Percentiles rank a stretch among this genome's conserved stretches.
phyloP scores from a whole-genome alignment of 2,329 filamentous ascomycete species.

The Periconia macrospinosa region DNA sequence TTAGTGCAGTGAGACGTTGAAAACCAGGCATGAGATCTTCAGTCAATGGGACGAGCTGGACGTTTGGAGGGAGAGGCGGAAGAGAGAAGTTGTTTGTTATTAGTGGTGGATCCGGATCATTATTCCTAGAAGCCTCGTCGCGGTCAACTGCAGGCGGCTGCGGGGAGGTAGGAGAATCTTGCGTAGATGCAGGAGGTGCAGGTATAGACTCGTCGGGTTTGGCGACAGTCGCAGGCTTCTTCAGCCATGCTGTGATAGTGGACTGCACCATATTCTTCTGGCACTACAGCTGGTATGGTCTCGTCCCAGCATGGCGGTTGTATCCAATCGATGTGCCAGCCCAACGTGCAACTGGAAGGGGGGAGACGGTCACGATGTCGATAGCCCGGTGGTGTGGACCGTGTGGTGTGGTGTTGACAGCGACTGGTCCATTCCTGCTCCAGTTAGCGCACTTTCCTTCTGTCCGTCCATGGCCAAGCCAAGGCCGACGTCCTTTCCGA shows the following conservation, averaged over 20 bases:
- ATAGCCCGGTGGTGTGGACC: background rate
- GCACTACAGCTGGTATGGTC: background rate
- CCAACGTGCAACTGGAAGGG: background rate
- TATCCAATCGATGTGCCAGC: background rate
- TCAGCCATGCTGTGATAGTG: constrained; percentile 51
- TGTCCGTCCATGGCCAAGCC: constrained; percentile 9
- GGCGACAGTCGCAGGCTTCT: constrained; percentile 44
- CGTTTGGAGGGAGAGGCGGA: constrained; percentile 49
- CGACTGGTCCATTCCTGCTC: constrained; percentile 5
- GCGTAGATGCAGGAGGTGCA: background rate
- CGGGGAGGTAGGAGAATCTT: constrained; percentile 2
- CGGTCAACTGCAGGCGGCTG: constrained; percentile 22
- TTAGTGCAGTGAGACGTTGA: constrained; percentile 59
- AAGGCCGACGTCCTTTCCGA: constrained; percentile 22
- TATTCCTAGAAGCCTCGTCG: constrained; percentile 3
- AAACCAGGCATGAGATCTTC: constrained; percentile 58
- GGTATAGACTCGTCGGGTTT: constrained; percentile 16
- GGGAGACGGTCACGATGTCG: background rate
- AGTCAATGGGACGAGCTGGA: constrained; percentile 57
- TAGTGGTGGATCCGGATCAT: constrained; percentile 5
- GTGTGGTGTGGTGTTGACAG: constrained; percentile 8
- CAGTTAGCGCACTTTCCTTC: constrained; percentile 21
- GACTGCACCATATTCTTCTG: constrained; percentile 47
- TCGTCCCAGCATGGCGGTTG: background rate
- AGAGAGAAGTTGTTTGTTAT: constrained; percentile 27